phyloP scores from a whole-genome alignment of 2,329 filamentous ascomycete genomes.

The Xylaria sp. region DNA sequence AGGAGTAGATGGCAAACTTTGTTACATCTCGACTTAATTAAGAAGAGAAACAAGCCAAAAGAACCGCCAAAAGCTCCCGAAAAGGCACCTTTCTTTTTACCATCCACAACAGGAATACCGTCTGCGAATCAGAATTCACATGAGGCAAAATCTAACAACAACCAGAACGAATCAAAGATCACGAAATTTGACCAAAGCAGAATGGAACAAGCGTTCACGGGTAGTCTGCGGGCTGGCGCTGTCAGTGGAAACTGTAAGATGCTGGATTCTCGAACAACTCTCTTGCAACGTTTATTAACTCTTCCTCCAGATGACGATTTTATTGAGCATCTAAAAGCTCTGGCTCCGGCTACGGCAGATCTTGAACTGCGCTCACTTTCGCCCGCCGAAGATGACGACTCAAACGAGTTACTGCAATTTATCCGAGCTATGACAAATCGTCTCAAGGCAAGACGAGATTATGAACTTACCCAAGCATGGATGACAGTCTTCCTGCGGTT shows the following conservation, averaged over 20 bases:
- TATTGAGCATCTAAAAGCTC: constrained; percentile 80
- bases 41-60: constrained; percentile 92
- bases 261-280: constrained; percentile 31
- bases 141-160: constrained; percentile 46
- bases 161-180: constrained; percentile 67
- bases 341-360: constrained; percentile 87
- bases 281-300: constrained; percentile 22
- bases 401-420: constrained; percentile 82
- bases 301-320: constrained; percentile 67
- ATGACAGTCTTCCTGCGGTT: constrained; percentile 92
- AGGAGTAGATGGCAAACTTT: constrained; percentile 94
- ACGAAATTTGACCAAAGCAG: constrained; percentile 71
- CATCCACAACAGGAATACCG: constrained; percentile 64
- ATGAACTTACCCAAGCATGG: constrained; percentile 95
- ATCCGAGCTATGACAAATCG: constrained; percentile 81
- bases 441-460: constrained; percentile 78
- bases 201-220: constrained; percentile 68
- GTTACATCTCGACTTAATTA: constrained; percentile 90
- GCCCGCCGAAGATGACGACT: constrained; percentile 56
- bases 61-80: constrained; percentile 92
- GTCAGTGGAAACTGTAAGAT: constrained; percentile 70
- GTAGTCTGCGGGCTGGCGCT: constrained; percentile 65
- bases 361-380: constrained; percentile 87
- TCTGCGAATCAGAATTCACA: constrained; percentile 44
- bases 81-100: constrained; percentile 95